A percentile compares a stretch with the other conserved stretches of the same genome.
These are phyloP conservation scores for Carex arenaria DNA, from an alignment of 202 grass and related monocot genomes.

Conservation along the genomic window DNA sequence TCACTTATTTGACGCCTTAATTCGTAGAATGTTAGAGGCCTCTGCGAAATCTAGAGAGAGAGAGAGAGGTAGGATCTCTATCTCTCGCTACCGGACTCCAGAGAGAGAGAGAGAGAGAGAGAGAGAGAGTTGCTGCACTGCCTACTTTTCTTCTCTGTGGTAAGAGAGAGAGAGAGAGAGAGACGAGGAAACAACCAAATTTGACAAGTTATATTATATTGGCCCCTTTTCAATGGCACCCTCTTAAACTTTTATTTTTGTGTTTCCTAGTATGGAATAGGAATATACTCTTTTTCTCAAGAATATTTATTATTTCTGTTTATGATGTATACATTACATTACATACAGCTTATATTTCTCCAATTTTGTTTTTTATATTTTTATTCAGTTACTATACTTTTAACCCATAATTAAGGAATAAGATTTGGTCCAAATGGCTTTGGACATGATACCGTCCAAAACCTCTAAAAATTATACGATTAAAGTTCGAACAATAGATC, in stretches of 20 bases:
- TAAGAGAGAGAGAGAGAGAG: background rate
- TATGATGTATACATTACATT: too few species aligned
- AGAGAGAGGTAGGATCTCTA: background rate
- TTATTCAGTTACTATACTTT: too few species aligned
- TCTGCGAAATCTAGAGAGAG: background rate
- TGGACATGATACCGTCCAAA: too few species aligned
- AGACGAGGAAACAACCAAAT: constrained; percentile 6
- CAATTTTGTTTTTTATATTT: too few species aligned
- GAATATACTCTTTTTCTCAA: too few species aligned
- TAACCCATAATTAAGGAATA: too few species aligned
- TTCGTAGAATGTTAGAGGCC: background rate
- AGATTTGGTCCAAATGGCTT: too few species aligned
- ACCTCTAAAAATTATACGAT: too few species aligned
- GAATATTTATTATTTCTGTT: too few species aligned
- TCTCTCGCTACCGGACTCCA: background rate
- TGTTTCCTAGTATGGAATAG: too few species aligned
- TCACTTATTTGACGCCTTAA: background rate
- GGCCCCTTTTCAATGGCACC: background rate
- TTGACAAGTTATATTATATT: background rate
- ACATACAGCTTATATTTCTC: too few species aligned
- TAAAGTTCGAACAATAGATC: too few species aligned
- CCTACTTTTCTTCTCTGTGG: constrained; percentile 14
- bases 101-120: background rate
- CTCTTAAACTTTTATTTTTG: background rate
- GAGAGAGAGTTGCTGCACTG: background rate